Base-by-base conservation (phyloP, 2,329 filamentous ascomycete genomes). In the Fusarium floridanum region DNA sequence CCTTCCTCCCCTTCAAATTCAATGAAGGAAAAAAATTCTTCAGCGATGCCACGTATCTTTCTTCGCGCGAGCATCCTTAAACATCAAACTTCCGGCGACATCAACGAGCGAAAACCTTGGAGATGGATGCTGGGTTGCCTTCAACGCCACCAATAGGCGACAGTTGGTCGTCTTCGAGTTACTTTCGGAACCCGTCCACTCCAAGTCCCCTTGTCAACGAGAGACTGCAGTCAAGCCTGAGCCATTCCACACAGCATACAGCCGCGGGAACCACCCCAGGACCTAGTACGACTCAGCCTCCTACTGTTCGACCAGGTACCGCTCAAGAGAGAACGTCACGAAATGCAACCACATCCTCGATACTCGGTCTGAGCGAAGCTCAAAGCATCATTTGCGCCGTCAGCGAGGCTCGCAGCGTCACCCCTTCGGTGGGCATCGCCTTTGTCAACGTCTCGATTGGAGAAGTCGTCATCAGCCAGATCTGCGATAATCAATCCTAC, bases 401-500 rank as follows among this genome's bases (percentile, higher is more conserved):
- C 59, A 94, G 91, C 77, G 95, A 98, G 81, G 95, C 94, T 50
- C 92, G 95, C n/a, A 95, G 95, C 6, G 90, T 98, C 6, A 92
- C 94, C 24, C 95, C 95, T 0, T 93, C 92, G 0, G 92, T 98
- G 2, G 95, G 96, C 1, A 86, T 98, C 45, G 94, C 95, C 4
- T 95, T 98, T 79, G 87, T 98, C 79, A 97, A 98, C 79, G 87
- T 97, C 4, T 92, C 94, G 48, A 95, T 94, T 3, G 94, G 93
- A 43, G 95, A 98, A 83, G 94, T 91, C 17, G 91, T 95, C 32
- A 88, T 98, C 43, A 97, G 94, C 79, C 95, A 98, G 79, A 96
- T 98, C 73, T 95, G 93, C 79, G 96, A 98, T 82, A 97, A 92
- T 66, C 95, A 98, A 81, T 97, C 95, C 37, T 98, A 97, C 80